phyloP scores from a whole-genome alignment of 2,329 filamentous ascomycete species.

The Fusarium nodosum region DNA sequence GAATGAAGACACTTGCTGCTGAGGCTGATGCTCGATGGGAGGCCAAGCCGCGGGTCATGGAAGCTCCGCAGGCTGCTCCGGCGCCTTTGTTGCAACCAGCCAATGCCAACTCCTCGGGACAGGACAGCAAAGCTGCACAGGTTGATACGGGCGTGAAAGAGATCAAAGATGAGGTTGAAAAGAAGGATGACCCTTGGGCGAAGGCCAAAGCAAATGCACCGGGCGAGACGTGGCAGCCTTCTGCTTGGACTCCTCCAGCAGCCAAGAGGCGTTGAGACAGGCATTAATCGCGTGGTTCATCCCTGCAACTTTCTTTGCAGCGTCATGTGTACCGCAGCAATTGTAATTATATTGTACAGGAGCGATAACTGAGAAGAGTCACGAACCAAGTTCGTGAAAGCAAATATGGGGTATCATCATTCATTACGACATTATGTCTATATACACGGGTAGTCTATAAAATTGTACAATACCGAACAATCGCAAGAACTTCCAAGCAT shows the following conservation, averaged over 20 bases:
- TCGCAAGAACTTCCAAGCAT: not conserved
- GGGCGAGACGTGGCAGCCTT: constrained; percentile 76
- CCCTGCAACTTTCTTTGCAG: not conserved
- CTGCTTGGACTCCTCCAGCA: constrained; percentile 70
- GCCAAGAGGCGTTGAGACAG: constrained; percentile 50
- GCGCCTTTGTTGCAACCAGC: constrained; percentile 38
- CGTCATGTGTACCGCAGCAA: not conserved
- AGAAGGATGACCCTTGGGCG: constrained; percentile 69
- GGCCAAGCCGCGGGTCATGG: constrained; percentile 67
- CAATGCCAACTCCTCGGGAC: constrained; percentile 13
- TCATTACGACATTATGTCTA: constrained; percentile 46
- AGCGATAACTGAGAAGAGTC: constrained; percentile 4
- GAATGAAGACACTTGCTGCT: constrained; percentile 69
- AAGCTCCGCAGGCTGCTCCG: constrained; percentile 49
- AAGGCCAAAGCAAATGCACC: constrained; percentile 62
- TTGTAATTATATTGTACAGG: constrained; percentile 39
- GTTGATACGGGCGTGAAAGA: constrained; percentile 12
- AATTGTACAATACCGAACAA: constrained; percentile 39
- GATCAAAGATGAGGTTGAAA: constrained; percentile 25
- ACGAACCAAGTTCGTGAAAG: constrained; percentile 1
- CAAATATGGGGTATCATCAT: constrained; percentile 38
- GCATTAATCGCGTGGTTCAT: not conserved
- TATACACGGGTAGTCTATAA: constrained; percentile 41
- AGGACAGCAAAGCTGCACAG: constrained; percentile 20
- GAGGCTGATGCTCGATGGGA: constrained; percentile 75